Evolutionary conservation across 2,329 filamentous ascomycete species (phyloP), one percentile per base, ranked within the genome.

Genomic region (Cladophialophora chaetospira): DNA sequence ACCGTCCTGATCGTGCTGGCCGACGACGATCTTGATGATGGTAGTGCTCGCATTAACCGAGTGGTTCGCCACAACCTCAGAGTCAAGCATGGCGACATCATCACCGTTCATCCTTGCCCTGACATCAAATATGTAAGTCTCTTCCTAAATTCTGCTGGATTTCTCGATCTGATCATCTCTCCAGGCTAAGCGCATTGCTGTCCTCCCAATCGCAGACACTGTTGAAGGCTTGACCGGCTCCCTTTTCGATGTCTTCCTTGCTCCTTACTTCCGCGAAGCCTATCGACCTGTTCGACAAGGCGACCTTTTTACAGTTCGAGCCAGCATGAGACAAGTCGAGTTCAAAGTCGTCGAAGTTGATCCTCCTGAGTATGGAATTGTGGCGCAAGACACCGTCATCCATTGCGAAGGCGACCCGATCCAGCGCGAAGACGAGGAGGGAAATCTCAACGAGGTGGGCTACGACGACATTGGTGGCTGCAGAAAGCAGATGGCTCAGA

Each of bases 301-400:
- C 69, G 94, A 99, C 72, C 85, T 97, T 56, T 99, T 99, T 83
- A 97, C 92, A 73, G 91, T 94, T 61, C 88, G 94, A 70, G 94
- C 93, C 78, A 93, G 92, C 72, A 99, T 99, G 94, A 87, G 94
- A 75, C 93, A 97, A 77, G 94, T 99, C 31, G 94, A 99, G 73
- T 99, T 99, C 82, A 99, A 99, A 83, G 93, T 99, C 38, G 93
- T 99, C 45, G 94, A 99, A 79, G 92, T 99, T 46, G 94, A 99
- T 69, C 92, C 94, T 44, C 94, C 94, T 66, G 94, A 99, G 81
- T 97, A 95, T 71, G 95, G 95, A 68, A 99, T 99, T 64, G 94
- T 99, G 57, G 94, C 94, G 60, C 94, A 99, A 77, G 94, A 99
- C 72, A 99, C 94, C 15, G 89, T 99, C 67, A 97, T 99, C 68